Conservation (phyloP, 441 rosid species). For the Aleurites moluccanus region DNA sequence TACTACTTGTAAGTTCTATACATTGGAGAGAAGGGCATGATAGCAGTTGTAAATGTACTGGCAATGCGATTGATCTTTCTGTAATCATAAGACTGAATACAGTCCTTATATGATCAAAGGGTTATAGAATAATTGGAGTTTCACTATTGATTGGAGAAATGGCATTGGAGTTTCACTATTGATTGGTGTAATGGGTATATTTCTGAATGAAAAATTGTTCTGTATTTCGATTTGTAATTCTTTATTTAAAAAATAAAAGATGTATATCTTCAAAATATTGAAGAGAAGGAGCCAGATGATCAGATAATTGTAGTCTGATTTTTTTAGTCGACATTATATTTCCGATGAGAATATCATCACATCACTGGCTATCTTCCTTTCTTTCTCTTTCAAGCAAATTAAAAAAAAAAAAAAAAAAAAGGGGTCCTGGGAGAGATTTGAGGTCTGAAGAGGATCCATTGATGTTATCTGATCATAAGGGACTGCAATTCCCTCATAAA, state of each 20-base stretch:
- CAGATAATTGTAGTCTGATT: conserved; percentile 98
- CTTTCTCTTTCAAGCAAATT: background rate
- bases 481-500: conserved; percentile 49
- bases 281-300: conserved; percentile 39
- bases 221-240: no score
- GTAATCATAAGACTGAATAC: no score
- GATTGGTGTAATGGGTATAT: no score
- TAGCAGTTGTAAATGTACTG: no score
- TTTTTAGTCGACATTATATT: conserved; percentile 58
- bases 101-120: no score
- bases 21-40: no score
- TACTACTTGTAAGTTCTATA: background rate
- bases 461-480: conserved; percentile 67
- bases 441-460: conserved; percentile 98
- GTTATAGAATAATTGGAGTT: no score
- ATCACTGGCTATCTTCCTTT: conserved; percentile 39
- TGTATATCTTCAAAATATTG: background rate
- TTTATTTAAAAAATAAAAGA: no score
- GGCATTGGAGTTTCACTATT: no score
- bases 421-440: background rate
- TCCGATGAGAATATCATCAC: conserved; percentile 59
- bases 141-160: no score
- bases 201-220: no score
- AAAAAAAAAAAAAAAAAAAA: background rate
- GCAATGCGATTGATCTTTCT: no score